Evolutionary conservation across 371 early-diverging fungal species (phyloP).

Genomic region (Apophysomyces trapeziformis): DNA sequence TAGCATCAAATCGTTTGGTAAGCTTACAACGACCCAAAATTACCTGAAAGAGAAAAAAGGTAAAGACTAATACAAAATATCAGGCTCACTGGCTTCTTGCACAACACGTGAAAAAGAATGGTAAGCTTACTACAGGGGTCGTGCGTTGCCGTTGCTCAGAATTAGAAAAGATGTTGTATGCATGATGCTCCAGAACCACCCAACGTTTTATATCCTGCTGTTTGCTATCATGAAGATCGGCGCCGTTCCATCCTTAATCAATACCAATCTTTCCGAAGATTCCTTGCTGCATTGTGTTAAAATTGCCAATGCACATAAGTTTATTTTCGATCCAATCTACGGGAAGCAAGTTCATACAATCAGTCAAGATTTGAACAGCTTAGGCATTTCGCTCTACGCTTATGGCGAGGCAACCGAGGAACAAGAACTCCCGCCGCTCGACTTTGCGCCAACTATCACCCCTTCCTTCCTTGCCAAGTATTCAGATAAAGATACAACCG

Average conservation of each 20-base stretch:
- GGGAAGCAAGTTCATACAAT: conserved; percentile 28
- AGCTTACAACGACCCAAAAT: background rate
- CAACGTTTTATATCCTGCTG: conserved; percentile 32
- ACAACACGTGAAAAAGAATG: conserved; percentile 26
- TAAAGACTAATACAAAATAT: background rate
- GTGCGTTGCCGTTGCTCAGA: background rate
- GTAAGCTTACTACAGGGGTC: conserved; percentile 8
- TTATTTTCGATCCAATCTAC: conserved; percentile 40
- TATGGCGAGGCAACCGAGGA: conserved; percentile 39
- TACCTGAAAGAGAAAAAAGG: conserved; percentile 2
- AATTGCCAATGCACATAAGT: conserved; percentile 25
- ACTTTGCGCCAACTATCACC: conserved; percentile 33
- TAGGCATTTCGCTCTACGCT: conserved; percentile 20
- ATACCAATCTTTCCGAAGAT: conserved; percentile 34
- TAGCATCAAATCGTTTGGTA: conserved; percentile 25
- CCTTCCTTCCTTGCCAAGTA: conserved; percentile 27
- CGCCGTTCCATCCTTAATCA: conserved; percentile 36
- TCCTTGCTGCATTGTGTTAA: conserved; percentile 41
- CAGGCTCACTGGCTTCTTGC: conserved; percentile 35
- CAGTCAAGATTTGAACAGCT: conserved; percentile 7
- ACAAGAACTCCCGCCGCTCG: conserved; percentile 23
- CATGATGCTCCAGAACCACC: conserved; percentile 45
- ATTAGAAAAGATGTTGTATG: conserved; percentile 32
- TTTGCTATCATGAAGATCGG: conserved; percentile 42
- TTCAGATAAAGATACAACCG: conserved; percentile 38